Percentiles rank a stretch among this genome's conserved stretches.
Conservation (phyloP, 441 rosid species). For the Mallotus repandus region DNA sequence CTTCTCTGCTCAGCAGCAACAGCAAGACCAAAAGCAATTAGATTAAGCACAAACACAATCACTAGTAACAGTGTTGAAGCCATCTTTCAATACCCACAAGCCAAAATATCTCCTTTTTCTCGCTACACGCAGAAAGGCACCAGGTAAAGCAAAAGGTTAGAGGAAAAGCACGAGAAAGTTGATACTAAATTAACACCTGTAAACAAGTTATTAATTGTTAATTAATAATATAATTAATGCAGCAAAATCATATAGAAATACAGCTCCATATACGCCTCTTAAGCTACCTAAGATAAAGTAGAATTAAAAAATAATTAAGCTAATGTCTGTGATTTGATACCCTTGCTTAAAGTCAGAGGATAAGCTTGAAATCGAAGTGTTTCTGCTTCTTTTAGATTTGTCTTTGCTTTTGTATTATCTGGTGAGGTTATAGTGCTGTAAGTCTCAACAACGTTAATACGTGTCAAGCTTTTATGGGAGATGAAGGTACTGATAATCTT, state of each 20-base stretch:
- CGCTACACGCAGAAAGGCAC: neutral
- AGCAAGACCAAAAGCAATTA: slow-evolving; percentile 84
- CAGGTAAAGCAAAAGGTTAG: slow-evolving; percentile 18
- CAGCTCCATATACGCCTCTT: neutral
- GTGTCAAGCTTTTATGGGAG: too few relatives aligned
- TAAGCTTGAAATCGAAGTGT: neutral
- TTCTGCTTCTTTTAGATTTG: too few relatives aligned
- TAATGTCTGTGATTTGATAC: neutral
- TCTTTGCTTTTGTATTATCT: too few relatives aligned
- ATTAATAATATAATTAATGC: neutral
- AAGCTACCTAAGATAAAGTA: too few relatives aligned
- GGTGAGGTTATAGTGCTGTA: too few relatives aligned
- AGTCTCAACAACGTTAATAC: too few relatives aligned
- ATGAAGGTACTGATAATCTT: too few relatives aligned
- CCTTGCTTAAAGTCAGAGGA: neutral
- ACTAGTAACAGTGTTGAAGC: slow-evolving; percentile 59
- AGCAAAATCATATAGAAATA: neutral
- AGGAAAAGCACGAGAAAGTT: slow-evolving; percentile 9
- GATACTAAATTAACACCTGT: neutral
- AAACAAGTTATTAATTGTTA: neutral
- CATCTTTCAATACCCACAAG: slow-evolving; percentile 33
- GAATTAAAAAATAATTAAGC: too few relatives aligned
- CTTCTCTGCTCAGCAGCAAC: slow-evolving; percentile 95
- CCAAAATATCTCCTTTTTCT: neutral
- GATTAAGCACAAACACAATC: slow-evolving; percentile 63